Base-by-base conservation (phyloP, 192 early-diverging fungal genomes). In the Pilobolus umbonatus region DNA sequence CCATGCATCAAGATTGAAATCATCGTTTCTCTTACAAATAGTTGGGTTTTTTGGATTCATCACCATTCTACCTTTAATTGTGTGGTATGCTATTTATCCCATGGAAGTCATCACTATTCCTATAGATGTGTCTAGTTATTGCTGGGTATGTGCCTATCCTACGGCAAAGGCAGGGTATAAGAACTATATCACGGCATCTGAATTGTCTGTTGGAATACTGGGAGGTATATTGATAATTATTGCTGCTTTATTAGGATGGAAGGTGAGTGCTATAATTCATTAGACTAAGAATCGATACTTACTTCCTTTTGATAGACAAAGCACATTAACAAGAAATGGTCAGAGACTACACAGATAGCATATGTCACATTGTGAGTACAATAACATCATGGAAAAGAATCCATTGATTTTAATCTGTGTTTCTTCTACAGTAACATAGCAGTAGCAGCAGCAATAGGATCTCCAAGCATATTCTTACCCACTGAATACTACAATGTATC, bases 321-420 rank as follows among this genome's bases (percentile, higher is more conserved):
- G n/a, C 66, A 67, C 36, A 66, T 78, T 12, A 58, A 64, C 19
- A 42, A 62, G n/a, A 75, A 73, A 63, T 75, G 71, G 59, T 75
- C 74, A 32, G 76, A 78, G 19, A 67, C 70, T 25, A 67, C 65
- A 14, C 70, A 78, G 54, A 72, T 78, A 32, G 73, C 67, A 6
- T 75, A 72, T 62, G 73, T 78, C 6, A 74, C 68, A 11, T 78
- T 75, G 75, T 77, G 74, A 60, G 75, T 70, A 17, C 12, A 47
- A 5, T n/a, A 14, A 54, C 31, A 24, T 3, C 24, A n/a, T 26
- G 17, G 21, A 26, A 2, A 26, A 4, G 19, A 26, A 35, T 29
- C 19, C 2, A 26, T 24, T 4, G 12, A 36, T 55, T n/a, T 28
- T 34, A 26, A 30, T 26, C 25, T 25, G 8, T 32, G 15, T 21